Conservation (phyloP, 441 rosid species). For the Corymbia calophylla region DNA sequence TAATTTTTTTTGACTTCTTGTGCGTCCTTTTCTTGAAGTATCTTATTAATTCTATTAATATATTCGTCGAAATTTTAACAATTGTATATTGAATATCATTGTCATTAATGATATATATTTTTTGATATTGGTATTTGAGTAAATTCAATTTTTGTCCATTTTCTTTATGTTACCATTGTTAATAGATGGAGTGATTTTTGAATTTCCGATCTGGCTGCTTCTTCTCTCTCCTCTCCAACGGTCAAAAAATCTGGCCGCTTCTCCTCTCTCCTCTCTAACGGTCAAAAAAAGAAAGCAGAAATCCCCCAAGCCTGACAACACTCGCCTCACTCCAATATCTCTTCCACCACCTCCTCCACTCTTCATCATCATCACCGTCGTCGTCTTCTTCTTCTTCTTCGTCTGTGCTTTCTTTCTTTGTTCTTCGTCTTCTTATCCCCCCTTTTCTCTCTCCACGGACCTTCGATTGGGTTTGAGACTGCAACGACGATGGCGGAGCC, state of each 20-base stretch:
- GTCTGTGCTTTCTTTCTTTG: neutral
- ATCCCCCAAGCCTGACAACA: neutral
- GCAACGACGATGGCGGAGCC: neutral
- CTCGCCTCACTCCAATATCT: neutral
- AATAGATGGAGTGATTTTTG: neutral
- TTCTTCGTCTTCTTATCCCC: neutral
- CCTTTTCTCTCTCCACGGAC: neutral
- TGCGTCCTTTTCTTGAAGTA: neutral
- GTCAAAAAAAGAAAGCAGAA: neutral
- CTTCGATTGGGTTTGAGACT: neutral
- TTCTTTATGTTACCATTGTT: neutral
- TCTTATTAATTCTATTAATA: neutral
- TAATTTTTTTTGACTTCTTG: neutral
- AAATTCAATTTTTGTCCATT: neutral
- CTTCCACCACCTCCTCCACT: neutral
- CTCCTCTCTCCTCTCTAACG: neutral
- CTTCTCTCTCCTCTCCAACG: neutral
- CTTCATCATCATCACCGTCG: neutral
- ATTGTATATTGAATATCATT: neutral
- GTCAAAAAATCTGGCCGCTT: neutral
- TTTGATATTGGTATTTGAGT: neutral
- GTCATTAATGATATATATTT: neutral
- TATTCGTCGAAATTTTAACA: neutral
- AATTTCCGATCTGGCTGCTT: neutral
- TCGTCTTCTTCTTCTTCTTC: fast-evolving